Base-by-base conservation (phyloP, 2,329 filamentous ascomycete genomes). In the Ascochyta rabiei region DNA sequence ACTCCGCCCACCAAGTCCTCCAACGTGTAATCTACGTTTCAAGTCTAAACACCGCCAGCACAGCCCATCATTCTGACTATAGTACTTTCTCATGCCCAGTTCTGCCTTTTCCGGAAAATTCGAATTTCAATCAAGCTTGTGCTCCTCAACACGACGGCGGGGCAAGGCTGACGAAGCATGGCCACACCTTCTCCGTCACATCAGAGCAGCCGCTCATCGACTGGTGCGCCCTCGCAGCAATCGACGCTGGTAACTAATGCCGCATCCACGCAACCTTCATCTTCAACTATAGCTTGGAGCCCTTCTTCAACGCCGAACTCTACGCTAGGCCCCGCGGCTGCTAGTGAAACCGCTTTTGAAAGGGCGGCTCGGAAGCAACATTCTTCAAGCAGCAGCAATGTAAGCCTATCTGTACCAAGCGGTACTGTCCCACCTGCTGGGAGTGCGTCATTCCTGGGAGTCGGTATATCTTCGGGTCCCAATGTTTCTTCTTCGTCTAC, bases 201-300 rank as follows among this genome's bases (percentile, higher is more conserved):
- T 37, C 52, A 56, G 19, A 46, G 21, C 33, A 60, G 54, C 43
- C 63, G 53, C 13, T 40, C 56, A 9, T 63, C 59, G 7, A 62
- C 63, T 9, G 41, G 47, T 7, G 28, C 46, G 1, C 16, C 57
- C 16, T 66, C 59, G 6, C 61, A 61, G 46, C 61, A 62, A 35
- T 48, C 59, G 12, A 62, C 58, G 2, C 26, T 61, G 12, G 42
- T 51, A n/a, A 16, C 44, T 16, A 19, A 16, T 26, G 39, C 30
- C 13, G 30, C 23, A 19, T 33, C 35, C n/a, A 18, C 48, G 34
- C n/a, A 26, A 19, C 13, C 21, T 24, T 19, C 30, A 31, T 15
- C 28, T 2, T 45, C 39, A 41, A 56, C 46, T 15, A 44, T 43
- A 30, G 57, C 63, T 12, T 58, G 66, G 10, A 54, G 19, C 28